Conservation (phyloP, 371 early-diverging fungal species). For the Apophysomyces sp. region DNA sequence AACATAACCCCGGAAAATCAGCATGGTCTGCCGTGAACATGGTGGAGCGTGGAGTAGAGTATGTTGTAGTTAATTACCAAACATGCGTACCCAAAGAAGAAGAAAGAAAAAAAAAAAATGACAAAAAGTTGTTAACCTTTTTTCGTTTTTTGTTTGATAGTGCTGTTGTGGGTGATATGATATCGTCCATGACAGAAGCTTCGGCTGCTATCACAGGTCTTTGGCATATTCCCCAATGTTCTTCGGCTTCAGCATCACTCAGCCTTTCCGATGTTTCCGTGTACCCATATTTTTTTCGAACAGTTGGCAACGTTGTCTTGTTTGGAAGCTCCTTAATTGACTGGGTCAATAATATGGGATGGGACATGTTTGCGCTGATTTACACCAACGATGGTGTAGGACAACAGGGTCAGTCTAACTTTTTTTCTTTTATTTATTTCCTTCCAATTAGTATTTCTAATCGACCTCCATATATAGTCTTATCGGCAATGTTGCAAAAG, state of each 20-base stretch:
- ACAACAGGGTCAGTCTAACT: conserved; percentile 35
- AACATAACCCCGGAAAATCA: conserved; percentile 22
- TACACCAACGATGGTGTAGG: conserved; percentile 42
- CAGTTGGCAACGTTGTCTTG: conserved; percentile 24
- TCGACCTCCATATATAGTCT: conserved; percentile 4
- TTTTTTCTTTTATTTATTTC: too few relatives aligned
- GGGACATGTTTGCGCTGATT: conserved; percentile 35
- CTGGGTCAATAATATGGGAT: conserved; percentile 38
- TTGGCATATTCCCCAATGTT: conserved; percentile 41
- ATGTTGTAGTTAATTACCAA: background rate
- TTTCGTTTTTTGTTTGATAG: conserved; percentile 14
- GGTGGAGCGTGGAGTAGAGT: conserved; percentile 34
- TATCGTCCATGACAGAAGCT: conserved; percentile 27
- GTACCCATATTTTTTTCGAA: conserved; percentile 47
- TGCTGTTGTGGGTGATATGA: conserved; percentile 44
- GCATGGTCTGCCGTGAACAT: conserved; percentile 29
- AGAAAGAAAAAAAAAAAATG: too few relatives aligned
- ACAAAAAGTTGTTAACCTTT: too few relatives aligned
- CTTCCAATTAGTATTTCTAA: too few relatives aligned
- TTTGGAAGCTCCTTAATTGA: conserved; percentile 30
- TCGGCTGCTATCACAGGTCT: conserved; percentile 38
- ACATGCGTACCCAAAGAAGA: too few relatives aligned
- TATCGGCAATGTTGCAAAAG: conserved; percentile 17
- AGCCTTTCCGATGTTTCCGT: conserved; percentile 25
- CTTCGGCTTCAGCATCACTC: conserved; percentile 29